These are phyloP conservation scores for Boletus edulis DNA, from an alignment of 768 basidiomycete genomes.

Conservation along the genomic window DNA sequence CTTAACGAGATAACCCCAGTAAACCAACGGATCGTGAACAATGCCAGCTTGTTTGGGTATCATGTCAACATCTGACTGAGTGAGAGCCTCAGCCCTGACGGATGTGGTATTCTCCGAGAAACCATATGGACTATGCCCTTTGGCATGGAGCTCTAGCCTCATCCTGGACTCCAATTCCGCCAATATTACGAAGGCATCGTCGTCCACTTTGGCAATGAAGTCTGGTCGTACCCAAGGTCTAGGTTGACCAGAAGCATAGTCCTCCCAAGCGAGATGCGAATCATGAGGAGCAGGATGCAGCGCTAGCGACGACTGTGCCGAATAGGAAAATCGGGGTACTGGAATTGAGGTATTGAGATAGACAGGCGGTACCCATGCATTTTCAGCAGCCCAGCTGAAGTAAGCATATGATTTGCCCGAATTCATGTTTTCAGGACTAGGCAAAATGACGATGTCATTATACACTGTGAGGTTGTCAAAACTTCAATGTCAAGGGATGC, in stretches of 20 bases:
- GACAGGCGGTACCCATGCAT: slow-evolving; percentile 87
- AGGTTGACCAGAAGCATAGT: slow-evolving; percentile 41
- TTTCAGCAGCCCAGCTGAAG: slow-evolving; percentile 89
- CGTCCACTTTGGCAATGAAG: slow-evolving; percentile 91
- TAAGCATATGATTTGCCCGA: slow-evolving; percentile 88
- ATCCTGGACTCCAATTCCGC: slow-evolving; percentile 91
- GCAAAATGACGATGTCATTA: slow-evolving; percentile 83
- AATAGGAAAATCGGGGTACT: slow-evolving; percentile 60
- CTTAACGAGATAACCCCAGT: slow-evolving; percentile 90
- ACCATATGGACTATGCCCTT: slow-evolving; percentile 28
- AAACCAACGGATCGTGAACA: slow-evolving; percentile 65
- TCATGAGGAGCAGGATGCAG: slow-evolving; percentile 73
- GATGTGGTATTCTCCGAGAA: slow-evolving; percentile 9
- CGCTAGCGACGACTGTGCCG: slow-evolving; percentile 51
- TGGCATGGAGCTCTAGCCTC: slow-evolving; percentile 66
- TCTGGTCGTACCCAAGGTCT: slow-evolving; percentile 83
- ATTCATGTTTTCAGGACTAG: slow-evolving; percentile 94
- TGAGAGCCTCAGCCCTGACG: background rate
- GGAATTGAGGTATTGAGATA: slow-evolving; percentile 47
- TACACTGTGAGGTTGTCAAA: slow-evolving; percentile 48
- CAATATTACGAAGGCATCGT: slow-evolving; percentile 94
- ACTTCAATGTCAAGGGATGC: background rate
- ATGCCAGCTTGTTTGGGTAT: slow-evolving; percentile 8
- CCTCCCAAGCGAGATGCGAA: slow-evolving; percentile 54
- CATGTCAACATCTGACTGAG: background rate